Evolutionary conservation across 225 moss, liverwort and hornwort species (phyloP), one percentile per base, ranked within the genome.

Genomic region (Straminergon stramineum): DNA sequence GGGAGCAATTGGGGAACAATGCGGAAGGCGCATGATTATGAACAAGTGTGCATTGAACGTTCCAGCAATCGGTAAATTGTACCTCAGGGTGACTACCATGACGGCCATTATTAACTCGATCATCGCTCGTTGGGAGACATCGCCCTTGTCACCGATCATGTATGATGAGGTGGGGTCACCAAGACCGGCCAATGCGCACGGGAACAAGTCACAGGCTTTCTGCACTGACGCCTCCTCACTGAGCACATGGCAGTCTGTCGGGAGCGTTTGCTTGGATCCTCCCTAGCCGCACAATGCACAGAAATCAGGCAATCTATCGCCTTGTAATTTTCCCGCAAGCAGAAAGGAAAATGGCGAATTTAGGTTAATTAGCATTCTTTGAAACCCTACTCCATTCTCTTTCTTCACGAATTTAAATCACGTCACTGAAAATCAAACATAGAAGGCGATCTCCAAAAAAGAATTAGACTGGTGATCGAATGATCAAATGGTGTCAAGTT

Each of bases 131-230:
- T 90, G 74, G 86, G 83, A 74, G 83, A 88, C 83, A 91, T 83
- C 71, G 65, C 41, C 84, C 85, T 83, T 28, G 85, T 30, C 21
- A 75, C 62, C 84, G 73, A 78, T 53, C 77, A 77, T 89, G 89
- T 56, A 89, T 88, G 83, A 88, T 91, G 89, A 87, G 51, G 86
- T 90, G 89, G 92, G 89, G 48, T 91, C 91, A n/a, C 35, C 60
- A 60, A 83, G 68, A 77, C 82, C 30, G 79, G 48, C 17, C 87
- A 82, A 89, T 66, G 93, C 65, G 90, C 93, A 93, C 75, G 83
- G 81, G 91, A 84, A 53, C 79, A 92, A 80, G 82, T 4, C 34
- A 23, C 91, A 93, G 88, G 88, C 93, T 91, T 88, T 91, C 67
- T 14, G 84, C 88, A 88, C 93, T 93, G 93, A 75, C 93, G 63